Evolutionary conservation across 179 eudicot species (phyloP).

Genomic region (Beta macrorhiza): DNA sequence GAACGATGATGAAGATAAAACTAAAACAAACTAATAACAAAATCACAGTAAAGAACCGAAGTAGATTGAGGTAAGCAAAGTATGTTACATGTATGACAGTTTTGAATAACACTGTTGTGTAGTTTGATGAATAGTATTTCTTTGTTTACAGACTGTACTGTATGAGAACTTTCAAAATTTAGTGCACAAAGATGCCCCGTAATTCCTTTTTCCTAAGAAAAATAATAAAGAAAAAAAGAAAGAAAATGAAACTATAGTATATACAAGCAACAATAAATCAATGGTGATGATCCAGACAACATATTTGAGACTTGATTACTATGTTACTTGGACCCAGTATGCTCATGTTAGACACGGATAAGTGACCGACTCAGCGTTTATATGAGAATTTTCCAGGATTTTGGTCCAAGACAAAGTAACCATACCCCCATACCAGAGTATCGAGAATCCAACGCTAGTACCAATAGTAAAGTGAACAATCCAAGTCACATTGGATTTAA

Average conservation of each 20-base stretch:
- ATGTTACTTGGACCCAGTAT: too few species aligned
- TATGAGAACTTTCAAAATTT: slow-evolving; percentile 21
- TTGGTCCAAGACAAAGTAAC: too few species aligned
- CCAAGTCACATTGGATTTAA: too few species aligned
- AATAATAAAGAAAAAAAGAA: not conserved
- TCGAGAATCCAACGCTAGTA: too few species aligned
- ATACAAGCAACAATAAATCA: slow-evolving; percentile 20
- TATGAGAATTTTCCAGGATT: too few species aligned
- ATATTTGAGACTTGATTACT: not conserved
- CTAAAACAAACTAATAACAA: not conserved
- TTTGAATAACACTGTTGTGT: not conserved
- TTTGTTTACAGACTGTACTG: not conserved
- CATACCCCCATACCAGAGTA: too few species aligned
- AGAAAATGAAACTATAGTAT: not conserved
- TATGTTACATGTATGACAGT: not conserved
- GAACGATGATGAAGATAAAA: not conserved
- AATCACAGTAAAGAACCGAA: not conserved
- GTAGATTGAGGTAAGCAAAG: not conserved
- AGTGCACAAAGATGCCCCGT: slow-evolving; percentile 1
- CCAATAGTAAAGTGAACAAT: too few species aligned
- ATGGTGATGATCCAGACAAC: not conserved
- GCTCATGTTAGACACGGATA: too few species aligned
- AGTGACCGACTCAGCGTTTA: too few species aligned
- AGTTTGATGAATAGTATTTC: not conserved
- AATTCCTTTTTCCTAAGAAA: not conserved